Evolutionary conservation across 306 rosid species (phyloP), one percentile per base, ranked within the genome.

Genomic region (Prunus armeniaca): DNA sequence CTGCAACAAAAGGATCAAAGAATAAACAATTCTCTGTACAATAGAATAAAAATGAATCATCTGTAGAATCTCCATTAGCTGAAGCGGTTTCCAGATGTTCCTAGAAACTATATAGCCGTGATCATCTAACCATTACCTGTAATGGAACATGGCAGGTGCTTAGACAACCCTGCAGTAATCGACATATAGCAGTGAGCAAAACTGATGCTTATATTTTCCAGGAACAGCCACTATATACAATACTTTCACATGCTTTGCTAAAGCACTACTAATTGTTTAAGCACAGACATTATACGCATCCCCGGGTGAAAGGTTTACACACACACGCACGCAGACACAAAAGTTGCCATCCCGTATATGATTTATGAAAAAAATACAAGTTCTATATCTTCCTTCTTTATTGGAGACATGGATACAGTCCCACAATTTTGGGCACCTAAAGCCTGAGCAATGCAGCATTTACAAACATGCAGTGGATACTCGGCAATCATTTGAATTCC

Each of bases 361-460:
- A 28, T 62, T 7, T 62, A 15, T 13, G 15, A 0, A 19, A 24
- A 28, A 62, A 15, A 17, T 27, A 27, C 28, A 12, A 28, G 54
- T 67, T 67, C 19, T 3, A 67, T 67, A 20, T 67, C 52, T 14
- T 24, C 30, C 34, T 4, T 32, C 6, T 7, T 68, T 4, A 46
- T 15, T 62, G 43, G 65, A 19, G 28, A n/a, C 5, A 14, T 68
- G 72, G 72, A 68, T 20, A 47, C 14, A 47, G 58, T 62, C 67
- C 20, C 14, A 43, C 62, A 67, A 57, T 57, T 72, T 75, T 75
- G 52, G 43, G 79, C 78, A 71, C 76, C 73, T 63, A 74, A 76
- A 73, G 38, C 65, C 32, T 60, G 19, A 25, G 43, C 28, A 13
- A 27, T 19, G 34, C 67, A 62, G 17, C 28, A 70, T 55, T 45